Conservation (phyloP, 345 rosid genomes). For the Boechera divaricarpa region DNA sequence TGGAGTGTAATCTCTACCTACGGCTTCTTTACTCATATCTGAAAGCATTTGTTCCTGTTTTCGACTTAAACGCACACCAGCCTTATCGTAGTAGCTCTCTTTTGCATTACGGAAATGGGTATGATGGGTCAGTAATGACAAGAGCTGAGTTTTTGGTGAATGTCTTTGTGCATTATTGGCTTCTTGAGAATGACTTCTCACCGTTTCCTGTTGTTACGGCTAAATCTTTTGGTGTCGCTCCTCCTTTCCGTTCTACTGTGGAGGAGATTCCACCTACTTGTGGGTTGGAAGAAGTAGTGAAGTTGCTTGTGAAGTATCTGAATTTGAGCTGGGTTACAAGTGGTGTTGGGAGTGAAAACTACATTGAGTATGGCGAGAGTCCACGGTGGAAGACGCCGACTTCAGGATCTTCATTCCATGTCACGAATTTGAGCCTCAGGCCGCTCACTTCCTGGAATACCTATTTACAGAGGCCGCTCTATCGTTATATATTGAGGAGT, state of each 20-base stretch:
- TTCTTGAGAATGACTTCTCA: conserved; percentile 90
- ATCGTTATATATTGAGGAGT: conserved; percentile 78
- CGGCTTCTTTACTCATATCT: conserved; percentile 76
- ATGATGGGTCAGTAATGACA: conserved; percentile 61
- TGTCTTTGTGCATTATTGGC: conserved; percentile 77
- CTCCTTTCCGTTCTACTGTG: conserved; percentile 55
- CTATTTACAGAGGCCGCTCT: conserved; percentile 76
- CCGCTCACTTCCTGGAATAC: conserved; percentile 69
- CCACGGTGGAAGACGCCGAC: conserved; percentile 54
- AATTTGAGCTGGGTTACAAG: conserved; percentile 61
- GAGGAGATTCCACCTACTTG: conserved; percentile 76
- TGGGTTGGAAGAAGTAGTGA: conserved; percentile 78
- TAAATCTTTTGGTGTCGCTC: conserved; percentile 71
- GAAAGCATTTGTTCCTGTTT: conserved; percentile 75
- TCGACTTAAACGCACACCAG: conserved; percentile 64
- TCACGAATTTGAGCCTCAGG: conserved; percentile 43
- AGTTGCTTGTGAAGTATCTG: conserved; percentile 81
- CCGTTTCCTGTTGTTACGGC: conserved; percentile 60
- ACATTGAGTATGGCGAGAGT: conserved; percentile 48
- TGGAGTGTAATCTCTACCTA: conserved; percentile 68
- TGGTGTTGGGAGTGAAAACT: conserved; percentile 49
- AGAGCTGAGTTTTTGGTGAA: conserved; percentile 84
- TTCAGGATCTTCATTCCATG: conserved; percentile 52
- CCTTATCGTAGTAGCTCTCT: conserved; percentile 80
- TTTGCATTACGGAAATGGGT: conserved; percentile 64